phyloP scores from a whole-genome alignment of 2,329 filamentous ascomycete species.

The Cytospora chrysosperma region DNA sequence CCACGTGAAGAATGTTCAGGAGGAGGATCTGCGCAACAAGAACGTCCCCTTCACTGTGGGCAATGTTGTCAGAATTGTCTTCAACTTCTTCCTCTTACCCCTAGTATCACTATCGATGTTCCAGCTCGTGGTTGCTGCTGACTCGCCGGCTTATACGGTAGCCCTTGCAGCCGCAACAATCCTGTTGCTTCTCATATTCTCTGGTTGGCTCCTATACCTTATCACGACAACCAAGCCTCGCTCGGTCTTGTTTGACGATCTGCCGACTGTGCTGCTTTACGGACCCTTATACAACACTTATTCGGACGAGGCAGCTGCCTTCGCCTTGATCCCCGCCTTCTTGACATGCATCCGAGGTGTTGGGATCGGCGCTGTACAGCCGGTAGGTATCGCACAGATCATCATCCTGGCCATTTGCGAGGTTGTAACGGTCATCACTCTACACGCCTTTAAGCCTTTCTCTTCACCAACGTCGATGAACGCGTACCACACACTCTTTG shows the following conservation, averaged over 20 bases:
- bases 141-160: conserved; percentile 69
- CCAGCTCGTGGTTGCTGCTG: conserved; percentile 74
- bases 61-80: conserved; percentile 79
- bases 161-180: conserved; percentile 75
- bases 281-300: conserved; percentile 97
- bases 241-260: conserved; percentile 87
- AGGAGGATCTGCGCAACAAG: conserved; percentile 87
- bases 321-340: conserved; percentile 82
- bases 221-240: conserved; percentile 80
- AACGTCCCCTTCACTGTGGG: conserved; percentile 85
- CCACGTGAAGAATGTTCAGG: conserved; percentile 65
- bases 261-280: conserved; percentile 84
- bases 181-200: conserved; percentile 68
- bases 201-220: conserved; percentile 75
- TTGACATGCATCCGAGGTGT: conserved; percentile 84
- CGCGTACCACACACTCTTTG: conserved; percentile 85
- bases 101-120: conserved; percentile 86
- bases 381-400: conserved; percentile 89
- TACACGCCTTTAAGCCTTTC: conserved; percentile 89
- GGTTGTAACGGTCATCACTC: conserved; percentile 81
- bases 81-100: conserved; percentile 89
- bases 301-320: conserved; percentile 87
- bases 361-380: conserved; percentile 88
- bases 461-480: conserved; percentile 95
- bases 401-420: conserved; percentile 92